Base-by-base conservation (phyloP, 148 eudicot genomes). In the Arctostaphylos glauca region DNA sequence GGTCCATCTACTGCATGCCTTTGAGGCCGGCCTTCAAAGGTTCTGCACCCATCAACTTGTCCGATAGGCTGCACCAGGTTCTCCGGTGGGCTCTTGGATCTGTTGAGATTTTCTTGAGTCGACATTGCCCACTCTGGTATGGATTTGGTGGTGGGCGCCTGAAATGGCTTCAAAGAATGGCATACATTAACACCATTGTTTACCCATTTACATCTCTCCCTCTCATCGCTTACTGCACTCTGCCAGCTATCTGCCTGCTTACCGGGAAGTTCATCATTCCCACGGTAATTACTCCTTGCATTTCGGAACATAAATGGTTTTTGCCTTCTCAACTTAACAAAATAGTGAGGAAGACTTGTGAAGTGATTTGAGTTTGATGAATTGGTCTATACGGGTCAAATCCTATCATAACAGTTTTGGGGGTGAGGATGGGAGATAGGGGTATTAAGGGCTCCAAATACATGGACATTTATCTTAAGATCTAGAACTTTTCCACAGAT, bases 41-140 rank as follows among this genome's bases (percentile, higher is more conserved):
- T 73, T 97, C 97, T 21, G 99, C 99, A 4, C 99, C 99, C 47
- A 94, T 97, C 85, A 97, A 97, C 87, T 89, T 97, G 88, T 95
- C 99, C 14, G 99, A 97, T 76, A 84, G 99, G 85, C 84, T 97
- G 81, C 99, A 97, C 86, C 99, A 97, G 81, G 99, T 95, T 80
- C 92, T 97, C 9, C 90, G 98, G 16, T 97, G 99, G 99, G 98
- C 99, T 10, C 94, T 97, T 3, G 99, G 99, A 70, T 97, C 98
- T 0, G 94, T 94, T 18, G 98, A 97, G 84, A 97, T 97, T 80
- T 94, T 97, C 94, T 86, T 97, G 58, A 95, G 99, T 75, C 86
- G 98, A 87, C 98, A 97, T 76, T 94, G 99, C 77, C 99, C 99
- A 3, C 90, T 97, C n/a, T 97, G 98, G 99, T 97, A 97, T 66